Conservation (phyloP, 441 rosid genomes). For the Populus trichocarpa region DNA sequence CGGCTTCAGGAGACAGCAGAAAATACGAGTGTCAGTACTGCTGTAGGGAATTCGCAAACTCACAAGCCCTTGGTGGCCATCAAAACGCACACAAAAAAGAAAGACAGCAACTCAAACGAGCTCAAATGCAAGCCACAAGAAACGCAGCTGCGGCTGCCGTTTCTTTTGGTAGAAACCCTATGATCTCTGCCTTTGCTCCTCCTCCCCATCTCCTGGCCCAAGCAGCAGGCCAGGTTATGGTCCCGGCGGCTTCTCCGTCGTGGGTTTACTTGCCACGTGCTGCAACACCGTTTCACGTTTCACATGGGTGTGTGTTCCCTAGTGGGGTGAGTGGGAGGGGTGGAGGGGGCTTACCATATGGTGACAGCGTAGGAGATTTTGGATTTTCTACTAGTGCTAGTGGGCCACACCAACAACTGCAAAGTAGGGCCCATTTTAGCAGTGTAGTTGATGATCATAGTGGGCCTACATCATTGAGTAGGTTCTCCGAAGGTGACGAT, state of each 20-base stretch:
- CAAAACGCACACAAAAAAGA: conserved; percentile 99
- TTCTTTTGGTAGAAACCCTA: conserved; percentile 66
- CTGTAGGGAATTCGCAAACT: conserved; percentile 84
- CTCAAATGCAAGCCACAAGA: conserved; percentile 79
- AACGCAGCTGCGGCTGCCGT: conserved; percentile 79
- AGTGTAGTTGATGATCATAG: conserved; percentile 26
- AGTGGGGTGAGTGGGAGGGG: conserved; percentile 28
- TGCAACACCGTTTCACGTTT: conserved; percentile 61
- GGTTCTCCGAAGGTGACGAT: conserved; percentile 57
- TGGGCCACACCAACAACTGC: conserved; percentile 22
- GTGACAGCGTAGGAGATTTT: conserved; percentile 36
- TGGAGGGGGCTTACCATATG: conserved; percentile 34
- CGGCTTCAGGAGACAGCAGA: conserved; percentile 37
- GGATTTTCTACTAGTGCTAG: conserved; percentile 28
- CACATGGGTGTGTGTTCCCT: conserved; percentile 69
- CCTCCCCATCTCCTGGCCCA: conserved; percentile 71
- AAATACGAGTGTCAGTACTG: conserved; percentile 99
- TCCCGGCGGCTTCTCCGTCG: conserved; percentile 43
- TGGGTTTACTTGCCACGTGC: conserved; percentile 83
- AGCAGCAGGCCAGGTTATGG: conserved; percentile 35
- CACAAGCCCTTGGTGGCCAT: conserved; percentile 98
- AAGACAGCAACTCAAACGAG: conserved; percentile 86
- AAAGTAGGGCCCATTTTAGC: conserved; percentile 31
- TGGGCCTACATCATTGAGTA: conserved; percentile 41
- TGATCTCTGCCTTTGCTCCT: conserved; percentile 84